Base-by-base conservation (phyloP, 2,329 filamentous ascomycete genomes). In the Ophiostoma sp. region DNA sequence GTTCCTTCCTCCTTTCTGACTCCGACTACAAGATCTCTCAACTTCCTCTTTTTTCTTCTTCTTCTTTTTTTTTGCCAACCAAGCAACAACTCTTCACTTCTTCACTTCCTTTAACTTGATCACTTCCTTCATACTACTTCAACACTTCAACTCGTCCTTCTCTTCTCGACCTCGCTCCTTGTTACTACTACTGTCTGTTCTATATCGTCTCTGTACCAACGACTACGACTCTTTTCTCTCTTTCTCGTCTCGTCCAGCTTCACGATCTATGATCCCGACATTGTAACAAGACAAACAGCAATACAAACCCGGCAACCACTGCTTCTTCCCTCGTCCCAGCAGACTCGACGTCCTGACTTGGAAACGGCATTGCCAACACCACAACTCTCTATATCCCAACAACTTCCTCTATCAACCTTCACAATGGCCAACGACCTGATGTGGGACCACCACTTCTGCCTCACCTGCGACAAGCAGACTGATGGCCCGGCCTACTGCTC, bases 371-470 rank as follows among this genome's bases (percentile, higher is more conserved):
- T 55, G 66, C n/a, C 31, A 19, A 22, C 63, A 19, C 25, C 39
- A 61, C 52, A 17, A 42, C 28, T 69, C 31, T n/a, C 22, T 9
- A 31, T 22, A 63, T 8, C 59, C 9, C 36, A 55, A 64, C 52
- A 9, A 36, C 69, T 3, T 28, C 31, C 69, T 61, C 57, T 19
- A 19, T 31, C 52, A 28, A 42, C 63, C 31, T 12, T 72, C 72
- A 71, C 75, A 80, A 83, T 80, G 77, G 89, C 88, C 86, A 85
- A 87, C 81, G 87, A 89, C 77, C 83, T 85, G 80, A 64, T 77
- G 45, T 97, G 95, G 94, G 93, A 93, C 79, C 93, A 92, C 82
- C 92, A 97, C 83, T 97, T 94, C 88, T 98, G 95, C 87, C 90
- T 98, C 78, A 91, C 92, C 85, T 98, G 95, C 86, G 95, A 98